Evolutionary conservation across 106 monocot species (phyloP).

Genomic region (Chionographis japonica): DNA sequence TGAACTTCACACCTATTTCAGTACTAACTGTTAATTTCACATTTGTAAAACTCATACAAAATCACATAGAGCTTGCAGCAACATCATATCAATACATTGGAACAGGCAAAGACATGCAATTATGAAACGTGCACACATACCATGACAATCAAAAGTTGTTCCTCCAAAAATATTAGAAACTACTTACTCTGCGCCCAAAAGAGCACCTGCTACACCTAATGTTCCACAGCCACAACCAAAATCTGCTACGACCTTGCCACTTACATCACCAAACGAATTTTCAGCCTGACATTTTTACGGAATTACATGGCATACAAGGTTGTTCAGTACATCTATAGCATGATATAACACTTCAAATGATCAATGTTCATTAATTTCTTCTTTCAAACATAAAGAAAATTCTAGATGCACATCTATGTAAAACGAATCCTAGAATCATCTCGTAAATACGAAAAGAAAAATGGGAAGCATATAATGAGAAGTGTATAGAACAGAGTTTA

Average conservation of each 20-base stretch:
- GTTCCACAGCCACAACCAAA: slow-evolving; percentile 99
- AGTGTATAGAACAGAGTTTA: too few relatives aligned
- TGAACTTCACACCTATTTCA: neutral
- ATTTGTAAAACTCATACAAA: neutral
- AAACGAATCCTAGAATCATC: neutral
- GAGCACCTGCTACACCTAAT: slow-evolving; percentile 78
- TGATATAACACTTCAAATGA: neutral
- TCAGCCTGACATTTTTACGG: slow-evolving; percentile 54
- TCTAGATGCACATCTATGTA: too few relatives aligned
- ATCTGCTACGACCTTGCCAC: slow-evolving; percentile 85
- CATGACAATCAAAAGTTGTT: neutral
- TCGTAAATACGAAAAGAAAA: too few relatives aligned
- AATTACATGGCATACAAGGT: neutral
- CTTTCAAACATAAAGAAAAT: neutral
- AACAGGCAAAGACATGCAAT: too few relatives aligned
- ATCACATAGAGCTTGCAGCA: neutral
- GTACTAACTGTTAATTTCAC: neutral
- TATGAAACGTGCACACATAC: neutral
- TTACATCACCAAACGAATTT: slow-evolving; percentile 74
- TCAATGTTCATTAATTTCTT: neutral
- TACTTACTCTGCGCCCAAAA: slow-evolving; percentile 89
- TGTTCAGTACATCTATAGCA: neutral
- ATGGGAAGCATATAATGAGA: too few relatives aligned
- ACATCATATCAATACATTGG: too few relatives aligned
- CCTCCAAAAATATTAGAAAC: slow-evolving; percentile 3